Evolutionary conservation across 139 green algal genomes (phyloP).

Genomic region (Haematococcus lacustris): DNA sequence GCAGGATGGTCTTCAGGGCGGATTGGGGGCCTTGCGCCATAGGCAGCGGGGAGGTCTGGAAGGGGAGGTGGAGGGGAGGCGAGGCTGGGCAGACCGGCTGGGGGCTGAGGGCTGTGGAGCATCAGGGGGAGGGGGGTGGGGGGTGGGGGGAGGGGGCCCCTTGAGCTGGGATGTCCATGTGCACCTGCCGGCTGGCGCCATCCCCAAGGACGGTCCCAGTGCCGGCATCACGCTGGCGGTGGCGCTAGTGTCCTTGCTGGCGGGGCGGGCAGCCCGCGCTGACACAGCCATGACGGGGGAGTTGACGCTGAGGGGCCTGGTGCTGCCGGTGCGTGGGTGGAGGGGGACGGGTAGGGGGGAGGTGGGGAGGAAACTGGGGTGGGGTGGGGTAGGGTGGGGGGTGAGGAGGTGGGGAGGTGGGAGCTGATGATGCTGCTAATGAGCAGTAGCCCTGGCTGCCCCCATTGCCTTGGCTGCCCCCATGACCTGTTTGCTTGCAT

Average conservation of each 20-base stretch:
- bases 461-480: not conserved
- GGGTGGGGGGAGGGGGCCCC: too few relatives aligned
- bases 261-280: conserved; percentile 29
- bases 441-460: not conserved
- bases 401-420: not conserved
- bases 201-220: conserved; percentile 60
- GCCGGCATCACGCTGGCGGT: conserved; percentile 66
- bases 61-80: too few relatives aligned
- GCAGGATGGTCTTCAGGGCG: too few relatives aligned
- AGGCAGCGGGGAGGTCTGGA: too few relatives aligned
- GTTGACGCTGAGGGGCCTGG: conserved; percentile 54
- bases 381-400: not conserved
- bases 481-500: not conserved
- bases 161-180: conserved; percentile 69
- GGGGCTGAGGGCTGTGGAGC: too few relatives aligned
- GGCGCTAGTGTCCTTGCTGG: conserved; percentile 57
- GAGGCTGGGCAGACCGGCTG: too few relatives aligned
- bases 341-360: not conserved
- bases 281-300: conserved; percentile 70
- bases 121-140: too few relatives aligned
- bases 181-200: conserved; percentile 62
- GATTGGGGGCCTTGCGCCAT: too few relatives aligned
- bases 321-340: conserved; percentile 52
- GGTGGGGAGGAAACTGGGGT: not conserved
- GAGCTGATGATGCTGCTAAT: not conserved